Evolutionary conservation across 441 rosid species (phyloP).

Genomic region (Bocquillonia castaneifolia): DNA sequence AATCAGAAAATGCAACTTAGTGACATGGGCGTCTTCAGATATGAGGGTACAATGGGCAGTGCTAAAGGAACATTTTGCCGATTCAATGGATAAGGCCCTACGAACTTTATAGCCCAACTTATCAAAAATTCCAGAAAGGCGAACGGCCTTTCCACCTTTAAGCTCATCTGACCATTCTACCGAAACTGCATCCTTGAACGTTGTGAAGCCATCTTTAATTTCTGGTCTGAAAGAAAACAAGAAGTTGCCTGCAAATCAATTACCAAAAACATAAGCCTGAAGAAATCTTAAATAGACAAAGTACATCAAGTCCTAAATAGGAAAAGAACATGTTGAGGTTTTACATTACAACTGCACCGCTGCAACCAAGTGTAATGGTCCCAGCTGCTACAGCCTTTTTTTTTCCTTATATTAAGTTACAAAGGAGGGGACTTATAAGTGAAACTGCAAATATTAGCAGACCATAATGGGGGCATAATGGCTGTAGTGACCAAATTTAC

Average conservation of each 20-base stretch:
- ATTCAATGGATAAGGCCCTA: constrained; percentile 58
- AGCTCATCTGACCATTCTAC: constrained; percentile 90
- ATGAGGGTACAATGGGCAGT: constrained; percentile 65
- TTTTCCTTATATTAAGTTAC: neutral
- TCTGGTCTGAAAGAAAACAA: constrained; percentile 89
- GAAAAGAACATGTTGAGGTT: constrained; percentile 4
- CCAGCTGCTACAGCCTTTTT: neutral
- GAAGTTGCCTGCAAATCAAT: constrained; percentile 74
- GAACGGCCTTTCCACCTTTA: constrained; percentile 88
- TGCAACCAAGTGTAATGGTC: neutral
- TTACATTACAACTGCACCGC: neutral
- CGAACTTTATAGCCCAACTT: constrained; percentile 75
- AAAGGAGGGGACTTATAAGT: neutral
- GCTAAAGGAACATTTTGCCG: constrained; percentile 62
- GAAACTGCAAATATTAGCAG: neutral
- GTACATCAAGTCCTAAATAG: too few relatives aligned
- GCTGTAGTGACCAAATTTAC: neutral
- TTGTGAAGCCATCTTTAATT: constrained; percentile 38
- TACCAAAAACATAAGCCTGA: constrained; percentile 21
- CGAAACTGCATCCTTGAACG: constrained; percentile 40
- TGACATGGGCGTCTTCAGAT: constrained; percentile 41
- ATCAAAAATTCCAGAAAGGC: constrained; percentile 80
- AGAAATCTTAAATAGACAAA: constrained; percentile 11
- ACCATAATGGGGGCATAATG: neutral
- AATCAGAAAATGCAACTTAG: constrained; percentile 74